Percentiles rank a stretch among this genome's conserved stretches.
These are phyloP conservation scores for Dendryphion nanum DNA, from an alignment of 2,329 filamentous ascomycete species.

Conservation along the genomic window DNA sequence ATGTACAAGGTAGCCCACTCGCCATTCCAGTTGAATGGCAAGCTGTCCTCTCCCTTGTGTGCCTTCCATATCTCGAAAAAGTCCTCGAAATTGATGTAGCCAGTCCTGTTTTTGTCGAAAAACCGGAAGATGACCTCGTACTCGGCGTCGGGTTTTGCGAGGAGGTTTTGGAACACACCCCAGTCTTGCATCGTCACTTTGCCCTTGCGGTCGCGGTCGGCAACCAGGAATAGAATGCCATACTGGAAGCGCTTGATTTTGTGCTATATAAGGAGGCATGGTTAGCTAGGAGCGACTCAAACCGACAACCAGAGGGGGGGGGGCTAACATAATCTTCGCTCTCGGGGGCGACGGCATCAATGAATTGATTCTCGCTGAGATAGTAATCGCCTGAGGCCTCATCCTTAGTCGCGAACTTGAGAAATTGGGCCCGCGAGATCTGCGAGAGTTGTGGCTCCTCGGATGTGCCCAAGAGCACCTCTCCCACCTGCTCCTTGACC, in stretches of 20 bases:
- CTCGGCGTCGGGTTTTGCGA: slow-evolving; percentile 92
- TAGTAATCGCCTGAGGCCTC: slow-evolving; percentile 71
- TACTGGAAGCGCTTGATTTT: slow-evolving; percentile 98
- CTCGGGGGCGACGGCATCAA: slow-evolving; percentile 82
- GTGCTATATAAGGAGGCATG: slow-evolving; percentile 59
- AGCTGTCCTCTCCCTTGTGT: slow-evolving; percentile 80
- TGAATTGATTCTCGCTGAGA: slow-evolving; percentile 83
- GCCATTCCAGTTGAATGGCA: slow-evolving; percentile 96
- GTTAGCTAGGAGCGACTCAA: slow-evolving; percentile 28
- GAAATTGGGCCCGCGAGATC: slow-evolving; percentile 74
- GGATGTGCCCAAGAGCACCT: slow-evolving; percentile 64
- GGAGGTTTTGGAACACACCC: slow-evolving; percentile 89
- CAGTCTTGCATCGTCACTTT: slow-evolving; percentile 81
- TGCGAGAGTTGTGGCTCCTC: slow-evolving; percentile 64
- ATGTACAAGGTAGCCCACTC: slow-evolving; percentile 96
- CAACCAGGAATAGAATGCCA: slow-evolving; percentile 86
- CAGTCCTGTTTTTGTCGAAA: slow-evolving; percentile 83
- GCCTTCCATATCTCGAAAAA: slow-evolving; percentile 82
- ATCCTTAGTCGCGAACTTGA: slow-evolving; percentile 73
- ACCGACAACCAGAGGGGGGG: slow-evolving; percentile 14
- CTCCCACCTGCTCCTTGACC: slow-evolving; percentile 68
- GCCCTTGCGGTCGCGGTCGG: slow-evolving; percentile 74
- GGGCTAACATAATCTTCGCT: slow-evolving; percentile 84
- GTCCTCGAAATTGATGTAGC: slow-evolving; percentile 84
- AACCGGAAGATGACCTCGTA: slow-evolving; percentile 98